Evolutionary conservation across 768 basidiomycete species (phyloP).

Genomic region (Rubroboletus pulcherrimus): DNA sequence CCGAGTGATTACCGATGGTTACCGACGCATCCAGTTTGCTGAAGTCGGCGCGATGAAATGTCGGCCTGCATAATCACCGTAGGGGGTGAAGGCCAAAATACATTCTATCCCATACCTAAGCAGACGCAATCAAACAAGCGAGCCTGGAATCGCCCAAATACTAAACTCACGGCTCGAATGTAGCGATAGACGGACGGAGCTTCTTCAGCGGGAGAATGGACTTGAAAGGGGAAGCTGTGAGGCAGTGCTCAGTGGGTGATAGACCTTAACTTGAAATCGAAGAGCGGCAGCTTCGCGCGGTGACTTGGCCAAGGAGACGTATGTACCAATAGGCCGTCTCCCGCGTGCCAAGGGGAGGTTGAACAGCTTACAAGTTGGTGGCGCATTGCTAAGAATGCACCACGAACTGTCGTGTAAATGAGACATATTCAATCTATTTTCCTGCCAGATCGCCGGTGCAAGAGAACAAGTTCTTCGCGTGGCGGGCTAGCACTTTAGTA

Average conservation of each 20-base stretch:
- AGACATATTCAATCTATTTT: too few relatives aligned
- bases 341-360: not conserved
- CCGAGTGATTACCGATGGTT: too few relatives aligned
- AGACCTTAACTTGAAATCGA: not conserved
- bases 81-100: conserved; percentile 4
- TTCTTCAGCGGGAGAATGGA: not conserved
- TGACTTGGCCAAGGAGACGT: not conserved
- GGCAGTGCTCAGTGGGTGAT: not conserved
- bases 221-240: not conserved
- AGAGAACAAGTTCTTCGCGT: not conserved
- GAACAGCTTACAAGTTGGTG: not conserved
- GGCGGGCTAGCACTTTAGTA: not conserved
- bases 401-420: too few relatives aligned
- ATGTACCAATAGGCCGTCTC: not conserved
- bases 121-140: not conserved
- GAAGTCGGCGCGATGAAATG: conserved; percentile 8
- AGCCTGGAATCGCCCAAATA: not conserved
- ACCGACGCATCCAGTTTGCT: too few relatives aligned
- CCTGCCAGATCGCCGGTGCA: not conserved
- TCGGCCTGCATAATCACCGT: conserved; percentile 5
- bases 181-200: not conserved
- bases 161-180: not conserved
- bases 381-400: not conserved
- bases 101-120: conserved; percentile 4
- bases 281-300: not conserved